phyloP scores from a whole-genome alignment of 805 yeast genomes.

The Komagataella populi region DNA sequence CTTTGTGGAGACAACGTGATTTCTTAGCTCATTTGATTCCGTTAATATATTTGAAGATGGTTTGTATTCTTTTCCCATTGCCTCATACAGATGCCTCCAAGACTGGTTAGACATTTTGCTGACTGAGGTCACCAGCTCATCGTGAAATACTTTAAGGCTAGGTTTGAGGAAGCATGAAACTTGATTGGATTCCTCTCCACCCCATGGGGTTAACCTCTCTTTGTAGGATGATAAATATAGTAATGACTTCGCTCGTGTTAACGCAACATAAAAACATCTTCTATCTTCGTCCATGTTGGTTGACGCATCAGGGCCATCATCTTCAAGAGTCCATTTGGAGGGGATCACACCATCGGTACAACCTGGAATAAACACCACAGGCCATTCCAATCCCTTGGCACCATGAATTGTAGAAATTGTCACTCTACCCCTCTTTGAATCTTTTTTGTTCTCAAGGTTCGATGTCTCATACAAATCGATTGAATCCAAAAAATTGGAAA shows the following conservation, averaged over 20 bases:
- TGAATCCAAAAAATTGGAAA: conserved; percentile 18
- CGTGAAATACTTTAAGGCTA: background rate
- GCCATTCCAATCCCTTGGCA: conserved; percentile 94
- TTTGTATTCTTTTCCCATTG: background rate
- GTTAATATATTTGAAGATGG: background rate
- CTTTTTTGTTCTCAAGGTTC: conserved; percentile 3
- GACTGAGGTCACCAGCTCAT: background rate
- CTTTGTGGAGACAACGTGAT: background rate
- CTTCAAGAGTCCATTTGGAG: conserved; percentile 27
- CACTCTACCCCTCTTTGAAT: conserved; percentile 9
- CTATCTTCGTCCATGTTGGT: conserved; percentile 58
- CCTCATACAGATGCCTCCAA: background rate
- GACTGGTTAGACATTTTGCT: background rate
- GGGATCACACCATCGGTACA: conserved; percentile 58
- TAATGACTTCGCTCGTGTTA: conserved; percentile 57
- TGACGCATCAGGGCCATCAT: conserved; percentile 9
- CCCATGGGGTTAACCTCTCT: background rate
- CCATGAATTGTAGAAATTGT: conserved; percentile 76
- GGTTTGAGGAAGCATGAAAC: background rate
- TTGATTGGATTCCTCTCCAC: background rate
- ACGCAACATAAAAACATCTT: conserved; percentile 76
- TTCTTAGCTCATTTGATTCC: background rate
- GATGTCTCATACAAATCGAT: conserved; percentile 16
- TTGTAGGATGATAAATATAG: conserved; percentile 1
- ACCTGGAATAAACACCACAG: conserved; percentile 74